A percentile compares a stretch with the other conserved stretches of the same genome.
These are phyloP conservation scores for Auriscalpium microsporum DNA, from an alignment of 768 basidiomycete genomes.

Conservation along the genomic window DNA sequence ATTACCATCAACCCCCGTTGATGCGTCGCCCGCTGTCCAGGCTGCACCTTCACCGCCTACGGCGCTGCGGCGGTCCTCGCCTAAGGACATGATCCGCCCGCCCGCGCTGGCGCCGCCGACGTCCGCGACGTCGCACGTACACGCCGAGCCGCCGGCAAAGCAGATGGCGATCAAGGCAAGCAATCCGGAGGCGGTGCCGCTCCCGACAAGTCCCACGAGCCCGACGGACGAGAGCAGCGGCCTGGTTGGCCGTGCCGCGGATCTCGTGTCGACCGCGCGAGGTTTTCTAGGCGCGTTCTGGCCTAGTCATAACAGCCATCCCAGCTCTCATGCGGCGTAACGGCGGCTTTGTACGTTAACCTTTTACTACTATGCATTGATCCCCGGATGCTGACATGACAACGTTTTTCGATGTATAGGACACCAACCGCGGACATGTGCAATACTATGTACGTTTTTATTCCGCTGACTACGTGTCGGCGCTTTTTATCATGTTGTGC, in stretches of 20 bases:
- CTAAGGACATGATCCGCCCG: neutral
- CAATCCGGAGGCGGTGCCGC: slow-evolving; percentile 21
- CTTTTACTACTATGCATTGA: neutral
- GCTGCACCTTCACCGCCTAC: slow-evolving; percentile 5
- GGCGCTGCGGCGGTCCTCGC: slow-evolving; percentile 8
- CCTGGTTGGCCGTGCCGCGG: slow-evolving; percentile 57
- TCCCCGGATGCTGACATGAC: neutral
- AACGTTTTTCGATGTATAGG: neutral
- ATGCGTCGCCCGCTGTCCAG: no score
- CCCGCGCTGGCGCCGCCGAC: slow-evolving; percentile 1
- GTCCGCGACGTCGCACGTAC: slow-evolving; percentile 6
- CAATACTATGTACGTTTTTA: neutral
- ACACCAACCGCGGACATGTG: neutral
- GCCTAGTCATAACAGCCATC: slow-evolving; percentile 23
- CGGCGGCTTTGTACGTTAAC: neutral
- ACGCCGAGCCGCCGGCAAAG: slow-evolving; percentile 2
- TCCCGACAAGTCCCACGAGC: slow-evolving; percentile 18
- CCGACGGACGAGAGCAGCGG: slow-evolving; percentile 19
- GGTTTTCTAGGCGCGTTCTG: slow-evolving; percentile 64
- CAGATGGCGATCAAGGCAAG: slow-evolving; percentile 10
- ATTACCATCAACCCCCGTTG: no score
- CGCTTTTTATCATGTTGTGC: neutral
- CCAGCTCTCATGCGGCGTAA: slow-evolving; percentile 6
- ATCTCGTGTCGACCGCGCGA: slow-evolving; percentile 73
- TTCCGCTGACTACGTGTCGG: neutral